Conservation (phyloP, 2,329 filamentous ascomycete genomes). For the Fusarium heterosporum region DNA sequence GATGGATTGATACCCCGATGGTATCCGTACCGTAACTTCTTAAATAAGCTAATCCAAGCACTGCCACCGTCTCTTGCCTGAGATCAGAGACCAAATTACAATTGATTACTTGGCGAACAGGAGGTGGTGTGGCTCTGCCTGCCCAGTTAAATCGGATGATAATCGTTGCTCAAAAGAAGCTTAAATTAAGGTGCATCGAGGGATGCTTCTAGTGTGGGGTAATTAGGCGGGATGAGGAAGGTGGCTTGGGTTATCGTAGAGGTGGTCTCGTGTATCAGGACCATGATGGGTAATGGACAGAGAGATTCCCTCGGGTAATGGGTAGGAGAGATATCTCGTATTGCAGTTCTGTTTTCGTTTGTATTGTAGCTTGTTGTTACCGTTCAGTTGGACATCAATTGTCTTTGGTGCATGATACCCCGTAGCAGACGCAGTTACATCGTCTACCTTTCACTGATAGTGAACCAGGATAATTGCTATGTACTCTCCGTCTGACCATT, state of each 20-base stretch:
- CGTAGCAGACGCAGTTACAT: background rate
- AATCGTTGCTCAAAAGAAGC: conserved; percentile 31
- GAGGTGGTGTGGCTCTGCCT: background rate
- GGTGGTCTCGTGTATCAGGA: conserved; percentile 9
- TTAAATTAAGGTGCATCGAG: conserved; percentile 40
- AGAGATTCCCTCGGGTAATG: background rate
- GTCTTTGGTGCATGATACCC: background rate
- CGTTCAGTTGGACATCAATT: background rate
- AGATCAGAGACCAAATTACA: background rate
- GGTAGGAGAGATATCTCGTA: background rate
- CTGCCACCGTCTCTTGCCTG: background rate
- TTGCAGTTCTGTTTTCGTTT: background rate
- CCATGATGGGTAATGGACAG: background rate
- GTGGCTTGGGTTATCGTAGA: conserved; percentile 24
- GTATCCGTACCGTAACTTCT: background rate
- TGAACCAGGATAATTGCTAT: background rate
- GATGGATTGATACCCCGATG: background rate
- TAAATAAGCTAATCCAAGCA: background rate
- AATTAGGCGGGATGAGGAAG: conserved; percentile 41
- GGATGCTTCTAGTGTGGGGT: conserved; percentile 26
- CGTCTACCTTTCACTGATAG: background rate
- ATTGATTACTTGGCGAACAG: background rate
- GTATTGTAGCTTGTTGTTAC: background rate
- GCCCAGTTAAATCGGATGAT: conserved; percentile 8
- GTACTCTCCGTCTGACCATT: conserved; percentile 1